Base-by-base conservation (phyloP, 192 early-diverging fungal genomes). In the Anaeromyces robustus region DNA sequence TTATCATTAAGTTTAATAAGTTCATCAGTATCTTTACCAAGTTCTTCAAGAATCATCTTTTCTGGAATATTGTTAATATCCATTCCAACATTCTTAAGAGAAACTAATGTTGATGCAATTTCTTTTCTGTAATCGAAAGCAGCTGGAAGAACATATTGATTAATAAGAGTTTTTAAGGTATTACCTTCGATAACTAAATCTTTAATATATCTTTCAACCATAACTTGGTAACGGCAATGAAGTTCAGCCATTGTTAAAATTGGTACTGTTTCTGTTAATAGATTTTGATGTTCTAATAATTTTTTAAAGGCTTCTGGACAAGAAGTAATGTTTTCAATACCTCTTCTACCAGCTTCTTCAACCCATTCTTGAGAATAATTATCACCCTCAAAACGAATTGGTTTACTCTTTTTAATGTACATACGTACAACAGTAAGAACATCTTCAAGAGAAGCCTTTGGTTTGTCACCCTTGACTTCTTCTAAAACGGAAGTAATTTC, bases 191-290 rank as follows among this genome's bases (percentile, higher is more conserved):
- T 96, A 52, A 93, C 81, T 43, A 97, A 84, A 86, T 99, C 96
- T 92, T 99, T 99, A 87, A 92, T 90, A 85, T 98, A 99, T 86
- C 95, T 96, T 89, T 99, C 96, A 86, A 94, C 90, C 83, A 99
- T 87, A 86, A 99, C 97, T 88, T 98, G 92, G 90, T 92, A 96
- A 82, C 98, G 93, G 77, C 96, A 97, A 78, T 91, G 86, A 81
- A 99, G 89, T 89, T 99, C 98, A 80, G 88, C 82, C 81, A 91
- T 87, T 77, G 93, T 92, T 86, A 99, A 94, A 83, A 99, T 94
- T 81, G 93, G 94, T 3, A 91, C 88, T 52, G 87, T 87, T 86
- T 87, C 85, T 82, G 88, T 92, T 82, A 99, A 87, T 91, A 98
- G 92, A 17, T 89, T 85, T 79, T 87, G 79, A 88, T 98, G 92